Evolutionary conservation across 2,329 filamentous ascomycete genomes (phyloP).

Genomic region (Cryoendolithus antarcticus): DNA sequence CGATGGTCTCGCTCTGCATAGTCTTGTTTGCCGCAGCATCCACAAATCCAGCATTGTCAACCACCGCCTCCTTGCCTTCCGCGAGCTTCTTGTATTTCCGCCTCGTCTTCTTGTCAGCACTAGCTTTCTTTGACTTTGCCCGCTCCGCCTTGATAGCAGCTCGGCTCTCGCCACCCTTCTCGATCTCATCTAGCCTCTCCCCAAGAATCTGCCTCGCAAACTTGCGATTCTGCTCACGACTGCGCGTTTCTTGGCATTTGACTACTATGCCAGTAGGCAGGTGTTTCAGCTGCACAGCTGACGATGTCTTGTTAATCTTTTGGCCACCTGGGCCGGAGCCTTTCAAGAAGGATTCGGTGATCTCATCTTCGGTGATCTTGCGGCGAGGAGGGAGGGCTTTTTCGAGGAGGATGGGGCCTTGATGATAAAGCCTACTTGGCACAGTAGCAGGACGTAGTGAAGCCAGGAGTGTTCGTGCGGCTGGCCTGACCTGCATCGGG

Average conservation of each 20-base stretch:
- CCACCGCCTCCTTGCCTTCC: constrained; percentile 31
- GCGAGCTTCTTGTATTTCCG: constrained; percentile 61
- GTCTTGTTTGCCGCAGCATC: no score
- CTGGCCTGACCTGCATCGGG: no score
- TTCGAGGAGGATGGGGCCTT: constrained; percentile 8
- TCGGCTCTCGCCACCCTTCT: constrained; percentile 59
- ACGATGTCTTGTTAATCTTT: constrained; percentile 98
- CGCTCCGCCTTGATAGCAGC: constrained; percentile 50
- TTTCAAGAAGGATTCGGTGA: constrained; percentile 77
- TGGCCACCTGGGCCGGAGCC: constrained; percentile 89
- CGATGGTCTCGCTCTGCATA: no score
- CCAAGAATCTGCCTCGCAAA: constrained; percentile 68
- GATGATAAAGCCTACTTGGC: no score
- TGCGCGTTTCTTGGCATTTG: constrained; percentile 86
- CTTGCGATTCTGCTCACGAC: constrained; percentile 73
- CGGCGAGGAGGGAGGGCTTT: constrained; percentile 67
- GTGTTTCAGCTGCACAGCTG: constrained; percentile 86
- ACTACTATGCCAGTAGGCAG: constrained; percentile 81
- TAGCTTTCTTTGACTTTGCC: constrained; percentile 59
- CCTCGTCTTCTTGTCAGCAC: constrained; percentile 67
- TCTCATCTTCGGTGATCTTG: constrained; percentile 61
- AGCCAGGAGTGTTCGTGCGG: no score
- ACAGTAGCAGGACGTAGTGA: no score
- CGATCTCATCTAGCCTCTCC: constrained; percentile 60
- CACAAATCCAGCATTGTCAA: background rate